Conservation (phyloP, 2,329 filamentous ascomycete species). For the Colletotrichum cereale region DNA sequence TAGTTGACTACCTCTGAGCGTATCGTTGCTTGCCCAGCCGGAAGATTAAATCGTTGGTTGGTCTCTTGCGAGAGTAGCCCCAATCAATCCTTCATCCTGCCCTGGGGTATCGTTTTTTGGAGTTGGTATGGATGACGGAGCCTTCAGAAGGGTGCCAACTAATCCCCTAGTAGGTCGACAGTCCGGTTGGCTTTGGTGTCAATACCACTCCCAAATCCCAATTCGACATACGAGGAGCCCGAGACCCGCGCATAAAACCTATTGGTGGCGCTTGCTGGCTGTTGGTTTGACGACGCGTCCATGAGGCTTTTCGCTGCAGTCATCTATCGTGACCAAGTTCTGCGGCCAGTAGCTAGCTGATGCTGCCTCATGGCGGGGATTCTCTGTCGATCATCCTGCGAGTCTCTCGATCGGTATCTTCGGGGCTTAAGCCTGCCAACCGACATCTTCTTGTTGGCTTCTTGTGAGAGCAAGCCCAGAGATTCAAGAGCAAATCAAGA, state of each 20-base stretch:
- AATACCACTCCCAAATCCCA: slow-evolving; percentile 1
- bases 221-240: slow-evolving; percentile 12
- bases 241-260: background rate
- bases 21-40: slow-evolving; percentile 22
- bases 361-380: slow-evolving; percentile 14
- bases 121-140: slow-evolving; percentile 1
- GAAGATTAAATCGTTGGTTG: slow-evolving; percentile 27
- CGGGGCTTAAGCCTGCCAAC: slow-evolving; percentile 1
- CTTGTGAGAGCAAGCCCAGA: background rate
- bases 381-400: slow-evolving; percentile 28
- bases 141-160: slow-evolving; percentile 4
- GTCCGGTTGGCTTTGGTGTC: background rate
- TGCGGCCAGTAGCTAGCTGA: slow-evolving; percentile 5
- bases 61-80: slow-evolving; percentile 6
- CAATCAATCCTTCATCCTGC: slow-evolving; percentile 9
- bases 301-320: slow-evolving; percentile 28
- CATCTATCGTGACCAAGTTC: slow-evolving; percentile 5
- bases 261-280: slow-evolving; percentile 22
- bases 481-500: slow-evolving; percentile 18
- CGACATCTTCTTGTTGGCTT: slow-evolving; percentile 13
- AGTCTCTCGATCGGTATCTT: slow-evolving; percentile 27
- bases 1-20: background rate
- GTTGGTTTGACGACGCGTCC: slow-evolving; percentile 28
- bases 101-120: background rate
- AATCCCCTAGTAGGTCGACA: background rate